A percentile compares a stretch with the other conserved stretches of the same genome.
Conservation (phyloP, 106 monocot species). For the Allium fistulosum region DNA sequence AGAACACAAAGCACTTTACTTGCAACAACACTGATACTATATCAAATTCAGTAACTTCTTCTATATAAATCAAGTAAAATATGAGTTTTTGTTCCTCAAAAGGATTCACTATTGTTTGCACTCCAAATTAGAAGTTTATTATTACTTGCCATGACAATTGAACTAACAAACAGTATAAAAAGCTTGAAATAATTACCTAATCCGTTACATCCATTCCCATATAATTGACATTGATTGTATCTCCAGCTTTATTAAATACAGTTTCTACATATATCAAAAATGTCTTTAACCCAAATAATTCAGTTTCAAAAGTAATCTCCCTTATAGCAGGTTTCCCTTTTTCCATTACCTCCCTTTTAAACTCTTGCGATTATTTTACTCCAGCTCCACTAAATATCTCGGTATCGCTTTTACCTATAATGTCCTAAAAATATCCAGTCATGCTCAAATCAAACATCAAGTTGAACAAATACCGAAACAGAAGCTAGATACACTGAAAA, state of each 20-base stretch:
- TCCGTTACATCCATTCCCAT: conserved; percentile 70
- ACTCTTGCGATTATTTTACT: conserved; percentile 46
- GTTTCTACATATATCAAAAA: conserved; percentile 73
- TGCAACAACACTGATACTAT: too few relatives aligned
- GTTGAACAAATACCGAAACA: not conserved
- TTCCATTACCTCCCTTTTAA: conserved; percentile 59
- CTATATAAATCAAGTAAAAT: too few relatives aligned
- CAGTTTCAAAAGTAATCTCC: conserved; percentile 60
- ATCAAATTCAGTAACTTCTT: too few relatives aligned
- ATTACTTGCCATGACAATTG: too few relatives aligned
- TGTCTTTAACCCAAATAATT: conserved; percentile 61
- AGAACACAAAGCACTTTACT: too few relatives aligned
- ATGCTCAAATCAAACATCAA: conserved; percentile 14
- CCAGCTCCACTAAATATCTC: conserved; percentile 60
- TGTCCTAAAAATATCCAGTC: conserved; percentile 38
- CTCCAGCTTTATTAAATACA: conserved; percentile 57
- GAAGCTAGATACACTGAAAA: not conserved
- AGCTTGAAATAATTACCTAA: conserved; percentile 31
- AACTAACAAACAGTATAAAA: not conserved
- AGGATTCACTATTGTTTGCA: too few relatives aligned
- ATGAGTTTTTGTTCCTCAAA: too few relatives aligned
- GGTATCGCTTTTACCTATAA: conserved; percentile 75
- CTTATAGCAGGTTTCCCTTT: conserved; percentile 45
- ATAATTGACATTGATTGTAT: conserved; percentile 65
- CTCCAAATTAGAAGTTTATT: too few relatives aligned